Evolutionary conservation across 768 basidiomycete species (phyloP).

Genomic region (Naganishia friedmannii): DNA sequence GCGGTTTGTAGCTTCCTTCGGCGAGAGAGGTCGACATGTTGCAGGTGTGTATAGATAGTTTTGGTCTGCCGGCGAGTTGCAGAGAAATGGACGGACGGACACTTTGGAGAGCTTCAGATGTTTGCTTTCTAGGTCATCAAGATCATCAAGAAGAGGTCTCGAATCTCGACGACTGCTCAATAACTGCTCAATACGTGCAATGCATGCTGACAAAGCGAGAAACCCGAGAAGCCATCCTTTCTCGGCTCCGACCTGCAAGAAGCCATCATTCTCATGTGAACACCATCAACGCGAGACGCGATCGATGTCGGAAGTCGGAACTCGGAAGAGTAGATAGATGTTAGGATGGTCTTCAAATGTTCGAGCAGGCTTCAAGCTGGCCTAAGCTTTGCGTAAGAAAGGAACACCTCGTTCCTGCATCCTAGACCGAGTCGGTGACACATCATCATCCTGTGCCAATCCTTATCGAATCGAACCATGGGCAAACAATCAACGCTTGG

Average conservation of each 20-base stretch:
- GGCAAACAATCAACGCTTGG: constrained; percentile 30
- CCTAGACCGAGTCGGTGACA: not conserved
- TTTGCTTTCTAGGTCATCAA: too few relatives aligned
- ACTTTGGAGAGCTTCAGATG: not conserved
- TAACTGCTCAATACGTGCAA: too few relatives aligned
- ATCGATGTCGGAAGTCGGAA: too few relatives aligned
- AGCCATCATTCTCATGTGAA: not conserved
- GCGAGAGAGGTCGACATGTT: not conserved
- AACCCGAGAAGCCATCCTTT: not conserved
- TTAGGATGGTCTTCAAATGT: not conserved
- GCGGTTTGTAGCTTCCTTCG: constrained; percentile 20
- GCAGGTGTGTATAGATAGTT: too few relatives aligned
- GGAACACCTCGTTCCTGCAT: not conserved
- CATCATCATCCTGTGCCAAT: not conserved
- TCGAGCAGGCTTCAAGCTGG: not conserved
- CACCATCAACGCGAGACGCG: not conserved
- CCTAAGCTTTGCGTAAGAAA: not conserved
- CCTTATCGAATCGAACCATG: not conserved
- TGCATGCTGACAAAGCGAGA: too few relatives aligned
- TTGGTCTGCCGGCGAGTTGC: not conserved
- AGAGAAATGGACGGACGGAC: not conserved
- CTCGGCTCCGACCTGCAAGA: not conserved
- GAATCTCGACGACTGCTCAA: not conserved
- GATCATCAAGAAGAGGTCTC: not conserved
- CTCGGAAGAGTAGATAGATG: not conserved